phyloP scores from a whole-genome alignment of 2,329 filamentous ascomycete genomes.

The Penicillium sp. region DNA sequence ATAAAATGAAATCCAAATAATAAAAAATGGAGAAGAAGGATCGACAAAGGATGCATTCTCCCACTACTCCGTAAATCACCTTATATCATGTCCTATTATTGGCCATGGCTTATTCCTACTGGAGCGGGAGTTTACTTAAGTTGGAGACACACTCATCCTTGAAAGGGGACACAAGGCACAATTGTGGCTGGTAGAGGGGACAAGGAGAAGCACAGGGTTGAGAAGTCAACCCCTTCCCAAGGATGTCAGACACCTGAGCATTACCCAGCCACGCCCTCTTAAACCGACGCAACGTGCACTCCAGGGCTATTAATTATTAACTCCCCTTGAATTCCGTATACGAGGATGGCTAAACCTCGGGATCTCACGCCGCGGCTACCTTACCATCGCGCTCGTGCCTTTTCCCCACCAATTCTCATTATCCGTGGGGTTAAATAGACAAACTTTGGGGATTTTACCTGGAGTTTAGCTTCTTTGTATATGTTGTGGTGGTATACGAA shows the following conservation, averaged over 20 bases:
- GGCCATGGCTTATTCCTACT: neutral
- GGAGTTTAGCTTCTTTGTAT: neutral
- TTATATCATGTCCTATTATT: neutral
- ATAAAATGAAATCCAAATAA: neutral
- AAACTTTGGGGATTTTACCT: neutral
- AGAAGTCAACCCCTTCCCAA: neutral
- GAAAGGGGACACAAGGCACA: neutral
- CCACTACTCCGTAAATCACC: neutral
- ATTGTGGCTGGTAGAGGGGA: constrained; percentile 2
- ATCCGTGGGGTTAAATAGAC: neutral
- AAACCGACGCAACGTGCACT: neutral
- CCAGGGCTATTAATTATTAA: no score
- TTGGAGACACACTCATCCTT: neutral
- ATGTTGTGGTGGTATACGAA: neutral
- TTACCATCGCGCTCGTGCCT: neutral
- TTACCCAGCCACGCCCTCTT: neutral
- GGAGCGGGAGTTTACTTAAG: neutral
- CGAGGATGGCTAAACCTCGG: neutral
- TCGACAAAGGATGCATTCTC: constrained; percentile 3
- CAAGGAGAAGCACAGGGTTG: neutral
- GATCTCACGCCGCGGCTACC: neutral
- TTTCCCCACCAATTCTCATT: neutral
- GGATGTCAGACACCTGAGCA: neutral
- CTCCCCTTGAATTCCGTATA: neutral
- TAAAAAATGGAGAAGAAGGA: constrained; percentile 3